Percentiles rank a stretch among this genome's conserved stretches.
phyloP scores from a whole-genome alignment of 768 basidiomycete genomes.

The Calocera cornea region DNA sequence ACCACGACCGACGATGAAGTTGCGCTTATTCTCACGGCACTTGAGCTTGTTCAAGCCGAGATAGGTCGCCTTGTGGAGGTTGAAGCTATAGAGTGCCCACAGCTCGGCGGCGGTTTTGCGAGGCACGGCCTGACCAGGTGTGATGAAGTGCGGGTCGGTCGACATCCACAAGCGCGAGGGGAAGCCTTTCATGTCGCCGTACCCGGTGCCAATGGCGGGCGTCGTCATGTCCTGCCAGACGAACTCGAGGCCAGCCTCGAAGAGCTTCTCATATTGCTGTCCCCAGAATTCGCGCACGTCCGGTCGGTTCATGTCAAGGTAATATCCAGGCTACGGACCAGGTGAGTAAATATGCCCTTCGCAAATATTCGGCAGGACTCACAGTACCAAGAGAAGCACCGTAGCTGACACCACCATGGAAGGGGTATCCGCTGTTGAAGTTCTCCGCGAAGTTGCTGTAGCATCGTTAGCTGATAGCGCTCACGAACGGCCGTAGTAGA shows the following conservation, averaged over 20 bases:
- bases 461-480: not conserved
- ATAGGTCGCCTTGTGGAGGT: conserved; percentile 1
- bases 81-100: conserved; percentile 2
- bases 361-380: not conserved
- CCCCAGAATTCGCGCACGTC: not conserved
- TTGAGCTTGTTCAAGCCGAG: not conserved
- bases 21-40: conserved; percentile 1
- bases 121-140: not conserved
- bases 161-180: not conserved
- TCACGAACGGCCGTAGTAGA: not conserved
- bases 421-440: not conserved
- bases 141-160: not conserved
- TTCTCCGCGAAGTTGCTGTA: not conserved
- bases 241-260: conserved; percentile 1
- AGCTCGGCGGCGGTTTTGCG: not conserved
- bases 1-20: conserved; percentile 3
- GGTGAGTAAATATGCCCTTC: not conserved
- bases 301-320: not conserved
- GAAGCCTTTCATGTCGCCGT: conserved; percentile 2
- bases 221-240: conserved; percentile 3
- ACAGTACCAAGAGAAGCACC: not conserved
- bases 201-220: not conserved
- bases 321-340: not conserved
- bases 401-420: not conserved
- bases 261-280: conserved; percentile 1